These are phyloP conservation scores for Hypomontagnella monticulosa DNA, from an alignment of 495 filamentous ascomycete species.

Conservation along the genomic window DNA sequence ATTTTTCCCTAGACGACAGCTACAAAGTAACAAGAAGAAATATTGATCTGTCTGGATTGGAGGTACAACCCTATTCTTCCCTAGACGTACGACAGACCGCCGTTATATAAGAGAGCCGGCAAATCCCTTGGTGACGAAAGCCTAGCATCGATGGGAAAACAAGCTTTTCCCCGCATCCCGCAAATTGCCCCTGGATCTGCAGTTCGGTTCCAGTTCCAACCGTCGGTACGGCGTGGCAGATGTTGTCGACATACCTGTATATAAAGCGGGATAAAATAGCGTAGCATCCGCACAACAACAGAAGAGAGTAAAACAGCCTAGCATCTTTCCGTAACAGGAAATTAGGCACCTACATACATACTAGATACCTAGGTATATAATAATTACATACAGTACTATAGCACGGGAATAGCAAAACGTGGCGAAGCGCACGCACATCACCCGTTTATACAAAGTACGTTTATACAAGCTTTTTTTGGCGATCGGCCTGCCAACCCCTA, in stretches of 20 bases:
- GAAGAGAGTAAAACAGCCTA: neutral
- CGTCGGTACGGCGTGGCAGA: neutral
- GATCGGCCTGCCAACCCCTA: conserved; percentile 10
- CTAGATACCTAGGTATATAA: no score
- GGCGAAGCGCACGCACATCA: conserved; percentile 14
- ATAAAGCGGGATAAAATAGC: conserved; percentile 16
- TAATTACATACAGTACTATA: no score
- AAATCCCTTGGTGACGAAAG: conserved; percentile 16
- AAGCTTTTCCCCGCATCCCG: conserved; percentile 36
- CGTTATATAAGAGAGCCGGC: conserved; percentile 28
- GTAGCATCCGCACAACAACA: neutral
- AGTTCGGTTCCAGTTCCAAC: neutral
- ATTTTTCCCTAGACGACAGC: conserved; percentile 5
- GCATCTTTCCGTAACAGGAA: conserved; percentile 16
- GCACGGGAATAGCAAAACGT: conserved; percentile 21
- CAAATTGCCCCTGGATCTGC: conserved; percentile 30
- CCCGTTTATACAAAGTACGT: conserved; percentile 32
- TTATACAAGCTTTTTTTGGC: conserved; percentile 5
- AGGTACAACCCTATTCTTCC: neutral
- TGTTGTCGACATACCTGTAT: conserved; percentile 7
- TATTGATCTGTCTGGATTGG: conserved; percentile 10
- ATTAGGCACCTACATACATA: conserved; percentile 2
- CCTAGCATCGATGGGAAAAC: conserved; percentile 1
- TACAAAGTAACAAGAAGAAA: neutral
- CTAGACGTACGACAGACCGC: neutral